Base-by-base conservation (phyloP, 441 rosid genomes). In the Viola pubescens region DNA sequence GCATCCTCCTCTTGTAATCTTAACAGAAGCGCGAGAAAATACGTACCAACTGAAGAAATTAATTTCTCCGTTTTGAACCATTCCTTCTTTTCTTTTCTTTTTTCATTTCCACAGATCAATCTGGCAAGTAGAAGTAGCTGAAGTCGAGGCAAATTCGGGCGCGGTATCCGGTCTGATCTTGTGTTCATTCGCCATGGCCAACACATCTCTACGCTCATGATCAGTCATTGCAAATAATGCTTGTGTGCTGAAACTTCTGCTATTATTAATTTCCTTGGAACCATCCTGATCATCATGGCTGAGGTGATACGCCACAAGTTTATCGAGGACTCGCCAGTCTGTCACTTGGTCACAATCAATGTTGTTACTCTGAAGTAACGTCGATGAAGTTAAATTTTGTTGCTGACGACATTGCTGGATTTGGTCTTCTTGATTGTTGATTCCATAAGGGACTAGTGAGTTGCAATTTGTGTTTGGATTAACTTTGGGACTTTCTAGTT, bases 311-410 rank as follows among this genome's bases (percentile, higher is more conserved):
- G 99, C 99, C 4, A 94, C 98, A 55, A 94, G 91, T 67, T 94
- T 91, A 74, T 94, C 98, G 11, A 94, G 88, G 11, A 88, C 88
- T 54, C 98, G 81, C 99, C 99, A 94, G 63, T 94, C 99, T 0
- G 88, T 88, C 16, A 82, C 84, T 73, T 86, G 89, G 56, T 88
- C 37, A 70, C 80, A 16, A 71, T 82, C 67, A 9, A 52, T 63
- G 39, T 53, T 64, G 60, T 58, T 70, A 41, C 60, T 72, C 59
- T 73, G 70, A 58, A 71, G 49, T 5, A 26, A 26, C 1, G 34
- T 26, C 34, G 34, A 26, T 26, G 87, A 74, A 66, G 61, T 75
- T 73, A 84, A 72, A 52, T 68, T 79, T 41, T 80, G 88, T 47
- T 46, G 49, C 3, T 81, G 86, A 55, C 74, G 79, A 61, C 52